A percentile compares a stretch with the other conserved stretches of the same genome.
Conservation (phyloP, 805 yeast genomes). For the Wickerhamiella brachini region DNA sequence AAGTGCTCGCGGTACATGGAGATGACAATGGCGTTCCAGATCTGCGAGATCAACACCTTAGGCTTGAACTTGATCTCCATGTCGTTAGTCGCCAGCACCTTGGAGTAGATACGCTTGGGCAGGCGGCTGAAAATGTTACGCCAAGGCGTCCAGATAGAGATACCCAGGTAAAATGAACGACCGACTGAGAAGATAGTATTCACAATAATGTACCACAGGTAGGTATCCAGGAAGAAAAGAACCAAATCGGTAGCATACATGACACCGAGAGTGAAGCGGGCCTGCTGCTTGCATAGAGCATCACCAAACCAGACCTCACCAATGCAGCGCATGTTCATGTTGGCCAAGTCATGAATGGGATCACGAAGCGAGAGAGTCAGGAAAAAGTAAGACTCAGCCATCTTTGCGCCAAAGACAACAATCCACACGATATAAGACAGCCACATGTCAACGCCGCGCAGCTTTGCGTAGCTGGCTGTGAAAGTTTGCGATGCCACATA, state of each 20-base stretch:
- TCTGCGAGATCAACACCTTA: constrained; percentile 93
- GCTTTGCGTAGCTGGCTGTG: constrained; percentile 77
- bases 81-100: constrained; percentile 93
- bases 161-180: constrained; percentile 96
- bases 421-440: constrained; percentile 88
- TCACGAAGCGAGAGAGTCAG: constrained; percentile 81
- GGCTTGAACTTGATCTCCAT: constrained; percentile 99
- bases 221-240: constrained; percentile 96
- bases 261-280: constrained; percentile 78
- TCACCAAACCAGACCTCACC: constrained; percentile 86
- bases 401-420: constrained; percentile 78
- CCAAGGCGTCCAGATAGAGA: constrained; percentile 98
- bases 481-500: constrained; percentile 91
- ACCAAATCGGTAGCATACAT: constrained; percentile 88
- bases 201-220: constrained; percentile 94
- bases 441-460: constrained; percentile 87
- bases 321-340: constrained; percentile 79
- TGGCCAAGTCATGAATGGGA: constrained; percentile 81
- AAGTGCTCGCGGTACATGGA: constrained; percentile 99
- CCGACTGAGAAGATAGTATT: constrained; percentile 94
- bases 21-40: constrained; percentile 97
- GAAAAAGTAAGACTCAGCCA: constrained; percentile 82
- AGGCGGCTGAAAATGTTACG: constrained; percentile 94
- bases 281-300: constrained; percentile 68
- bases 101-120: constrained; percentile 97